Conservation (phyloP, 2,329 filamentous ascomycete species). For the Coniochaeta sp. region DNA sequence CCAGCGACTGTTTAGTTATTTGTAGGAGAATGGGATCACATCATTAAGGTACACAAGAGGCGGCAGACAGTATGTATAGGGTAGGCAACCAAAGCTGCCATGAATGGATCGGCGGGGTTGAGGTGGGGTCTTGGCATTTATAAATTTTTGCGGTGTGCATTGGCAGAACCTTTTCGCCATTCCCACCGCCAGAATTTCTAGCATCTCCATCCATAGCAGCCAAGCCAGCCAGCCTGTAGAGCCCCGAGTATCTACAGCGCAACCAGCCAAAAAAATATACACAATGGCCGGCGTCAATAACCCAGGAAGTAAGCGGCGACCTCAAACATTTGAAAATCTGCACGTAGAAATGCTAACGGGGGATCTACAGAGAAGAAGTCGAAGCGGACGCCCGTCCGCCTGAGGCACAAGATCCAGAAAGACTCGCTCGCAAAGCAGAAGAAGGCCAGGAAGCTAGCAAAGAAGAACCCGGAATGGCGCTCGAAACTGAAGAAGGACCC, state of each 20-base stretch:
- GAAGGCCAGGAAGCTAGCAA: conserved; percentile 81
- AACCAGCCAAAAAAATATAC: neutral
- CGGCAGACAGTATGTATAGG: neutral
- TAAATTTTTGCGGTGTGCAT: neutral
- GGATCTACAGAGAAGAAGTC: conserved; percentile 72
- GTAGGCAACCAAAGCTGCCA: neutral
- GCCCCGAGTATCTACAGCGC: neutral
- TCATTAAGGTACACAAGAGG: too few relatives aligned
- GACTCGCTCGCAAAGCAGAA: conserved; percentile 82
- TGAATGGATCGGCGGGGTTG: neutral
- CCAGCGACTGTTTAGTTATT: too few relatives aligned
- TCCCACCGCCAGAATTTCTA: neutral
- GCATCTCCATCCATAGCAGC: neutral
- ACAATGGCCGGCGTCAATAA: conserved; percentile 2
- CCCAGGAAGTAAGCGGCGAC: neutral
- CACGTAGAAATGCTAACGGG: conserved; percentile 6
- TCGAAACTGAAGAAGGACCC: conserved; percentile 96
- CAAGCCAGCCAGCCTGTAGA: neutral
- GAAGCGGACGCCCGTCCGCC: conserved; percentile 81
- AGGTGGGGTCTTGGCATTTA: neutral
- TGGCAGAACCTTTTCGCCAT: neutral
- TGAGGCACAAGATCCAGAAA: conserved; percentile 96
- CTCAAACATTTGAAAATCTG: neutral
- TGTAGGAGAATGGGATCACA: too few relatives aligned
- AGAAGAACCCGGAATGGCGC: conserved; percentile 96